Percentiles rank a stretch among this genome's conserved stretches.
These are phyloP conservation scores for Plasmodium fragile DNA, from an alignment of 169 alveolate species.

Conservation along the genomic window DNA sequence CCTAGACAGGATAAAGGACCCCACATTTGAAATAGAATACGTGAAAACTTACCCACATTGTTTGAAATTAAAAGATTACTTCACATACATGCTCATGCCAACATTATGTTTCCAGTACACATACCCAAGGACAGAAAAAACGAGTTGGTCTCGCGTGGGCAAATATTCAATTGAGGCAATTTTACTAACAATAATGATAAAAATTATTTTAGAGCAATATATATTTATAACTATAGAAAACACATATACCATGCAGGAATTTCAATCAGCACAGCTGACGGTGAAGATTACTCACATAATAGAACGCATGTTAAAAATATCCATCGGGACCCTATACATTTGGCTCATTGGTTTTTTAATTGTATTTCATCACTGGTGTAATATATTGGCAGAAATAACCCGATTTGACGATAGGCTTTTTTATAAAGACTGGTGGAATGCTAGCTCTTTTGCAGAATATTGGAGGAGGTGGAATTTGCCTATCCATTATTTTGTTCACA, in stretches of 20 bases:
- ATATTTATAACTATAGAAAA: conserved; percentile 88
- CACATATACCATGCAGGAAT: conserved; percentile 91
- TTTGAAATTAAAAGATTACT: conserved; percentile 85
- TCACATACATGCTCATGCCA: conserved; percentile 92
- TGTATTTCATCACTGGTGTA: conserved; percentile 94
- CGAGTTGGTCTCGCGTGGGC: conserved; percentile 83
- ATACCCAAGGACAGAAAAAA: conserved; percentile 89
- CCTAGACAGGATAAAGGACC: conserved; percentile 48
- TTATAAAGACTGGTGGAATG: conserved; percentile 97
- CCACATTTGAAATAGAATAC: conserved; percentile 3
- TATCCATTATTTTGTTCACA: conserved; percentile 92
- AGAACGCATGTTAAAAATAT: conserved; percentile 88
- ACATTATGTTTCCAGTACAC: conserved; percentile 93
- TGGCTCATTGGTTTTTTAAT: conserved; percentile 94
- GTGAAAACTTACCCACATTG: conserved; percentile 88
- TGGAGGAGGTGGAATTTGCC: conserved; percentile 97
- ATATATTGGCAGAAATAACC: conserved; percentile 94
- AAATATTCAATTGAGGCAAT: conserved; percentile 81
- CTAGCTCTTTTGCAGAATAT: conserved; percentile 93
- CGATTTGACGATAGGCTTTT: conserved; percentile 95
- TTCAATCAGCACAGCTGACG: conserved; percentile 81
- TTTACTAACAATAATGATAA: conserved; percentile 82
- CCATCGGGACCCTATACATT: conserved; percentile 93
- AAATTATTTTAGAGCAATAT: conserved; percentile 91
- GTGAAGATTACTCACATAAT: conserved; percentile 76